A percentile compares a stretch with the other conserved stretches of the same genome.
phyloP scores from a whole-genome alignment of 176 grass and related monocot species.

The Rhipidocladum racemiflorum region DNA sequence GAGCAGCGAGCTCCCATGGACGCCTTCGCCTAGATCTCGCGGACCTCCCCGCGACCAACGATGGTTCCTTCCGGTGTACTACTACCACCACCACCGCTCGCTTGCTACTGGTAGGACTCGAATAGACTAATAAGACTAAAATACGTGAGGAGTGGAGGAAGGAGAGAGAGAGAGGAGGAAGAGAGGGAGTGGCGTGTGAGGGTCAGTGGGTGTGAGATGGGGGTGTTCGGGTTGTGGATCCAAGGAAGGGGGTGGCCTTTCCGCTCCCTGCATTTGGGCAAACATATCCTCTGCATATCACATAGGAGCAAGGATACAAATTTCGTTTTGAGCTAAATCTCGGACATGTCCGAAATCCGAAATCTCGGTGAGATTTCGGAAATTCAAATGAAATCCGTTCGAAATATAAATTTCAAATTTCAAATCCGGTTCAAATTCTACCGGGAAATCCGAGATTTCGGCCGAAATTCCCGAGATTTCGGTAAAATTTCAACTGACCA shows the following conservation, averaged over 20 bases:
- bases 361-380: too few relatives aligned
- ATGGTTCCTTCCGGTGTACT: slow-evolving; percentile 19
- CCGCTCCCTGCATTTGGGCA: slow-evolving; percentile 28
- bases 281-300: too few relatives aligned
- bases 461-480: too few relatives aligned
- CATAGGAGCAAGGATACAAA: too few relatives aligned
- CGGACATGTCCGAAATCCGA: too few relatives aligned
- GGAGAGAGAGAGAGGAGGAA: neutral
- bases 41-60: neutral
- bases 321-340: too few relatives aligned
- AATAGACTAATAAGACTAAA: slow-evolving; percentile 46
- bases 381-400: too few relatives aligned
- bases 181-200: neutral
- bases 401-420: too few relatives aligned
- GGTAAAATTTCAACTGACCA: too few relatives aligned
- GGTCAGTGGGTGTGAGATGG: too few relatives aligned
- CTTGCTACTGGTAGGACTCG: slow-evolving; percentile 44
- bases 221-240: slow-evolving; percentile 47
- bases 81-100: slow-evolving; percentile 15
- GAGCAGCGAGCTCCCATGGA: slow-evolving; percentile 82
- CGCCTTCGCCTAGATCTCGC: slow-evolving; percentile 37
- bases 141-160: slow-evolving; percentile 21
- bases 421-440: too few relatives aligned
- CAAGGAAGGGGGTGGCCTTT: slow-evolving; percentile 64
- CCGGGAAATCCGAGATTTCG: too few relatives aligned